Evolutionary conservation across 352 stramenopile genomes (phyloP).

Genomic region (Stramenopiles sp.): DNA sequence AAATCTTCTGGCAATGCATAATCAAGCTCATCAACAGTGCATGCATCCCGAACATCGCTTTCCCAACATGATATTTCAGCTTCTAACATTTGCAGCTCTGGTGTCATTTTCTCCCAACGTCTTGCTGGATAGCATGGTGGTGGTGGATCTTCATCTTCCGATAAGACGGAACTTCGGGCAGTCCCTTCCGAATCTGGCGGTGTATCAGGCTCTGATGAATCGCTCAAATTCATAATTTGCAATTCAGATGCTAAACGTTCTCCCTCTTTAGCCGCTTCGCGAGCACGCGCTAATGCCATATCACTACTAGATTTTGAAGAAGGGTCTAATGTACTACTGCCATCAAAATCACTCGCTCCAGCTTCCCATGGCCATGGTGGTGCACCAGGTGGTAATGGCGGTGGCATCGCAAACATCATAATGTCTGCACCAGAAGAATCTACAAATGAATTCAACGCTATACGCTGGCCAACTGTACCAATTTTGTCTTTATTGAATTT

Average conservation of each 20-base stretch:
- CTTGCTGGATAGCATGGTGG: neutral
- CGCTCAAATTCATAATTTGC: neutral
- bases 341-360: too few species aligned
- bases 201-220: neutral
- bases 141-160: neutral
- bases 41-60: neutral
- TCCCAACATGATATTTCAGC: neutral
- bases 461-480: too few species aligned
- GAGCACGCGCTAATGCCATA: too few species aligned
- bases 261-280: too few species aligned
- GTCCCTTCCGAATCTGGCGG: neutral
- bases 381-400: too few species aligned
- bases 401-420: too few species aligned
- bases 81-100: neutral
- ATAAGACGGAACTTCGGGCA: neutral
- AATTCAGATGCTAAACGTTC: neutral
- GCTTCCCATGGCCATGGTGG: too few species aligned
- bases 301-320: too few species aligned
- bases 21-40: neutral
- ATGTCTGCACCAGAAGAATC: too few species aligned
- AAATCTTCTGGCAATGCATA: neutral
- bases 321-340: too few species aligned
- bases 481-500: too few species aligned
- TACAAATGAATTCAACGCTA: too few species aligned
- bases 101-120: neutral